Evolutionary conservation across 2,329 filamentous ascomycete genomes (phyloP).

Genomic region (Bipolaris oryzae): DNA sequence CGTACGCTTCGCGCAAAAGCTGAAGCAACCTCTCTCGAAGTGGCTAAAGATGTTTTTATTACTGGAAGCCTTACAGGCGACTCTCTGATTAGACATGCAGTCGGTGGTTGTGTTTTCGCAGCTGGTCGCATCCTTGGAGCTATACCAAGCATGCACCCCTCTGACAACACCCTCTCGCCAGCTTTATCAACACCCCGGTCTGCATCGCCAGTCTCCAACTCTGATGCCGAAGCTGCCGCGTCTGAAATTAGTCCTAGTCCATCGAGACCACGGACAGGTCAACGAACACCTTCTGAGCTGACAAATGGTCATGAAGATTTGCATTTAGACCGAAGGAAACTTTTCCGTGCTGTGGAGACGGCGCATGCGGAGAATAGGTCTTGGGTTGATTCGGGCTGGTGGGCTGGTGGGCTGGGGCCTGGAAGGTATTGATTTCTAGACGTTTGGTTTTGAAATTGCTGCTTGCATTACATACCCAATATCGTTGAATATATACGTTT

Average conservation of each 20-base stretch:
- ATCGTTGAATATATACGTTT: too few species aligned
- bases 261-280: conserved; percentile 11
- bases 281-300: conserved; percentile 28
- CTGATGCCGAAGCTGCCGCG: conserved; percentile 18
- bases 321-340: conserved; percentile 45
- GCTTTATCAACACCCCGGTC: conserved; percentile 30
- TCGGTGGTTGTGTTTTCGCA: conserved; percentile 63
- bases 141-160: conserved; percentile 29
- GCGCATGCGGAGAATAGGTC: conserved; percentile 36
- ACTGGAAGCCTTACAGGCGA: conserved; percentile 66
- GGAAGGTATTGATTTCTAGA: background rate
- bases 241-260: conserved; percentile 12
- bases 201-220: conserved; percentile 25
- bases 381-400: conserved; percentile 46
- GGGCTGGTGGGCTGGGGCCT: conserved; percentile 42
- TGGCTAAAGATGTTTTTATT: conserved; percentile 60
- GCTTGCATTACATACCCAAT: too few species aligned
- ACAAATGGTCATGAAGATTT: conserved; percentile 49
- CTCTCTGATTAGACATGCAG: conserved; percentile 64
- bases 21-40: conserved; percentile 56
- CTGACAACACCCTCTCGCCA: conserved; percentile 18
- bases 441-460: too few species aligned
- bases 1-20: conserved; percentile 61
- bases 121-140: conserved; percentile 56
- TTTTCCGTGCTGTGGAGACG: conserved; percentile 37